Evolutionary conservation across 169 alveolate species (phyloP).

Genomic region (Eimeria acervulina): DNA sequence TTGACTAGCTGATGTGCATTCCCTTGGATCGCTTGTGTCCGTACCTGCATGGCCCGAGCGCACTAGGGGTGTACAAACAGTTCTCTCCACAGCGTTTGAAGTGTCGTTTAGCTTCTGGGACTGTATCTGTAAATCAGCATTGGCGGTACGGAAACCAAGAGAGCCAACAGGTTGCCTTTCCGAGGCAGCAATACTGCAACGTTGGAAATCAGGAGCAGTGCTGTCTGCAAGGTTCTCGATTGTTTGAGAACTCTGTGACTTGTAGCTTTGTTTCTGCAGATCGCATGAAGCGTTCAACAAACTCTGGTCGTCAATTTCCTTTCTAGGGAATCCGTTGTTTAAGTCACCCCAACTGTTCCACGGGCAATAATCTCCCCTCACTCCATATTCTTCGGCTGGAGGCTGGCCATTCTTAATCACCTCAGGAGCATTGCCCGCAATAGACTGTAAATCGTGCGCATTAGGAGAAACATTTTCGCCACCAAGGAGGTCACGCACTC

Average conservation of each 20-base stretch:
- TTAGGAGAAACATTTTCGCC: background rate
- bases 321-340: background rate
- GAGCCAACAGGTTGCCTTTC: background rate
- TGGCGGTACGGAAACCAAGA: background rate
- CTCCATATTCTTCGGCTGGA: background rate
- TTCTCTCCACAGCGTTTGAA: background rate
- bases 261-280: background rate
- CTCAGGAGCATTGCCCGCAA: background rate
- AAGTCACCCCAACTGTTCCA: background rate
- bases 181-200: background rate
- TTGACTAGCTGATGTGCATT: background rate
- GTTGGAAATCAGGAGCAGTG: background rate
- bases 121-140: background rate
- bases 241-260: background rate
- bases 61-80: background rate
- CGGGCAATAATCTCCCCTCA: background rate
- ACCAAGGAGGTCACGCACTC: background rate
- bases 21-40: background rate
- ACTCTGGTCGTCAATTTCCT: background rate
- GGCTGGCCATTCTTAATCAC: background rate
- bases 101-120: background rate
- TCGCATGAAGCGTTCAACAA: background rate
- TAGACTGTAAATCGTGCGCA: background rate
- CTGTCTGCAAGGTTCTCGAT: background rate
- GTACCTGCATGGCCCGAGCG: background rate